Evolutionary conservation across 129 eudicot genomes (phyloP), one percentile per base, ranked within the genome.

Genomic region (Mikania micrantha): DNA sequence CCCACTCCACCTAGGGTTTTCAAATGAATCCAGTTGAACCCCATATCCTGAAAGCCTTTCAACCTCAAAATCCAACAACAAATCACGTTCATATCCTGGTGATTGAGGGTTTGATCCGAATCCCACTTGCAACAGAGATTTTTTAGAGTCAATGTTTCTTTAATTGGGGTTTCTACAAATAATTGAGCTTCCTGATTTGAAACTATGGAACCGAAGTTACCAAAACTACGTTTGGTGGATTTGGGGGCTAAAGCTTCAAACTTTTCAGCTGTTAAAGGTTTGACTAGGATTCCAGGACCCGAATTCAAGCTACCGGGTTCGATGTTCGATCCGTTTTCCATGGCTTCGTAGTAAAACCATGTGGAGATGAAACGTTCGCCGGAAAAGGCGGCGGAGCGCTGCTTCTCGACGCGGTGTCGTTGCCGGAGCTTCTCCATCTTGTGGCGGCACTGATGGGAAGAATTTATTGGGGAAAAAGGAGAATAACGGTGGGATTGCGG

Each of bases 391-490:
- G 69, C 67, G 17, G 96, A 79, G 15, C 97, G 84, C 64, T 88
- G 97, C 72, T 85, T 84, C 79, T 91, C 97, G 6, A 83, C 86
- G 0, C 96, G 84, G 71, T 91, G 87, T 10, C 97, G 90, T 49
- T 91, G 95, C 2, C 97, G 88, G 77, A 91, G 97, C 87, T 91
- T 91, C 82, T 91, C 97, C 93, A 91, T 91, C 79, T 91, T 91
- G 82, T 91, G 97, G 57, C 97, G 97, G 80, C 97, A 91, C 90
- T 91, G 97, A n/a, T n/a, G n/a, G n/a, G n/a, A n/a, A n/a, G n/a
- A n/a, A n/a, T n/a, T n/a, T n/a, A n/a, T n/a, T n/a, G 11, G 95
- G n/a, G n/a, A n/a, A n/a, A n/a, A n/a, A n/a, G n/a, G n/a, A n/a
- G n/a, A n/a, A n/a, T n/a, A n/a, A n/a, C n/a, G n/a, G n/a, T n/a